A percentile compares a stretch with the other conserved stretches of the same genome.
Evolutionary conservation across 2,329 filamentous ascomycete genomes (phyloP).

Genomic region (Epichloe elymi): DNA sequence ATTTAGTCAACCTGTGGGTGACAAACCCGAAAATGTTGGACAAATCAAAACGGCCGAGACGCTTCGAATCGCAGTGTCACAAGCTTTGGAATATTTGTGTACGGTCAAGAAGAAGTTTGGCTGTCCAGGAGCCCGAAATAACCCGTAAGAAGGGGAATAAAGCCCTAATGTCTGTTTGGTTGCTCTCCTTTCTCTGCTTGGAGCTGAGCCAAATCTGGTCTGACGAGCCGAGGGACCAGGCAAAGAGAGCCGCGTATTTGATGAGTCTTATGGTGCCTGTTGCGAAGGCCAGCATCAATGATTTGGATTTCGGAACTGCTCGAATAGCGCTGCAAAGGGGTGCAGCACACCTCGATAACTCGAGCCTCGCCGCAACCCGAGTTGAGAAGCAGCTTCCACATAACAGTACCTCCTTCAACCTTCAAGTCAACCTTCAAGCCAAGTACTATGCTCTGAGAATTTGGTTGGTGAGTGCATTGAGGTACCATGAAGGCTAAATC

Average conservation of each 20-base stretch:
- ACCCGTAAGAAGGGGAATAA: constrained; percentile 9
- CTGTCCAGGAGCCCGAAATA: constrained; percentile 9
- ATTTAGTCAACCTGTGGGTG: constrained; percentile 9
- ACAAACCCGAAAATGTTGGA: background rate
- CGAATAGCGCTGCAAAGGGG: constrained; percentile 50
- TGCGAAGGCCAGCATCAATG: constrained; percentile 35
- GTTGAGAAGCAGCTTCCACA: background rate
- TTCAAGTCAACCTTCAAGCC: constrained; percentile 35
- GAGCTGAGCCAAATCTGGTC: constrained; percentile 36
- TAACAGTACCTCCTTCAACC: constrained; percentile 6
- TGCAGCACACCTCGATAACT: constrained; percentile 19
- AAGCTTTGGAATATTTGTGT: constrained; percentile 56
- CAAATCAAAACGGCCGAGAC: constrained; percentile 7
- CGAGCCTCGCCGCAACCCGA: background rate
- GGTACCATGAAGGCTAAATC: background rate
- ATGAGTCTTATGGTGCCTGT: constrained; percentile 58
- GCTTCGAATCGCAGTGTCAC: constrained; percentile 44
- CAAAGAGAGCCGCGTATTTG: constrained; percentile 37
- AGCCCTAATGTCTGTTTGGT: constrained; percentile 27
- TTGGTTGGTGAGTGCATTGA: constrained; percentile 40
- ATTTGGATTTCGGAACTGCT: constrained; percentile 42
- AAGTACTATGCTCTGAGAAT: constrained; percentile 57
- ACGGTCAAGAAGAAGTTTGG: constrained; percentile 25
- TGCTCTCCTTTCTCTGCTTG: constrained; percentile 56
- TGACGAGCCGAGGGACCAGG: constrained; percentile 12